Evolutionary conservation across 805 yeast species (phyloP).

Genomic region (Starmerella bacillaris): DNA sequence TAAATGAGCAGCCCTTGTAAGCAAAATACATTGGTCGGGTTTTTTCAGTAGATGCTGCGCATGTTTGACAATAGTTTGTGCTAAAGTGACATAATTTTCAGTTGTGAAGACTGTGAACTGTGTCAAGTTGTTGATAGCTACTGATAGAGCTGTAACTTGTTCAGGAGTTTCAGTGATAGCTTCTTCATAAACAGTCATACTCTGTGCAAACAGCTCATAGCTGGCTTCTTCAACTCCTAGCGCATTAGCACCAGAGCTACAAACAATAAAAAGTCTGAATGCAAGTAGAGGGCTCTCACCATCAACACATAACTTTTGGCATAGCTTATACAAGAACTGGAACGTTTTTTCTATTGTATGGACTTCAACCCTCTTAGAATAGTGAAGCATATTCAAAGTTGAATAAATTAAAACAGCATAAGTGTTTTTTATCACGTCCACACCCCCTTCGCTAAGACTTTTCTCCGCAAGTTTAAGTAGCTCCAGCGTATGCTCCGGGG

Average conservation of each 20-base stretch:
- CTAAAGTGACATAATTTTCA: constrained; percentile 64
- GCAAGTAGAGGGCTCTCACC: constrained; percentile 22
- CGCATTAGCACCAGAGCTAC: constrained; percentile 69
- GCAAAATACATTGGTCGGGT: constrained; percentile 88
- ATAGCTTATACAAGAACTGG: constrained; percentile 44
- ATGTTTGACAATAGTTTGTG: constrained; percentile 69
- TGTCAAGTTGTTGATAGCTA: constrained; percentile 35
- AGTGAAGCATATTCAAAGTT: no score
- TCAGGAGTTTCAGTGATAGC: constrained; percentile 34
- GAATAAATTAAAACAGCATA: constrained; percentile 55
- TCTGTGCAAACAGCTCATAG: constrained; percentile 76
- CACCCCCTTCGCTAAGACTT: constrained; percentile 36
- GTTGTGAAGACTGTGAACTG: constrained; percentile 33
- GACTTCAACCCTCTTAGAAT: no score
- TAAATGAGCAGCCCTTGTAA: constrained; percentile 69
- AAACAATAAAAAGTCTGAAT: constrained; percentile 34
- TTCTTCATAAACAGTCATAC: constrained; percentile 69
- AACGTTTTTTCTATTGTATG: neutral
- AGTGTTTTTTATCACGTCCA: constrained; percentile 38
- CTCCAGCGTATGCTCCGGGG: constrained; percentile 31
- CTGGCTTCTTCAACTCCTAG: constrained; percentile 50
- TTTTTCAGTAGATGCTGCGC: constrained; percentile 78
- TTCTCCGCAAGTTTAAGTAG: constrained; percentile 31
- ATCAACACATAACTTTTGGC: constrained; percentile 37
- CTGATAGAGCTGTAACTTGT: constrained; percentile 36